Conservation (phyloP, 2,329 filamentous ascomycete species). For the Alternaria sp. region DNA sequence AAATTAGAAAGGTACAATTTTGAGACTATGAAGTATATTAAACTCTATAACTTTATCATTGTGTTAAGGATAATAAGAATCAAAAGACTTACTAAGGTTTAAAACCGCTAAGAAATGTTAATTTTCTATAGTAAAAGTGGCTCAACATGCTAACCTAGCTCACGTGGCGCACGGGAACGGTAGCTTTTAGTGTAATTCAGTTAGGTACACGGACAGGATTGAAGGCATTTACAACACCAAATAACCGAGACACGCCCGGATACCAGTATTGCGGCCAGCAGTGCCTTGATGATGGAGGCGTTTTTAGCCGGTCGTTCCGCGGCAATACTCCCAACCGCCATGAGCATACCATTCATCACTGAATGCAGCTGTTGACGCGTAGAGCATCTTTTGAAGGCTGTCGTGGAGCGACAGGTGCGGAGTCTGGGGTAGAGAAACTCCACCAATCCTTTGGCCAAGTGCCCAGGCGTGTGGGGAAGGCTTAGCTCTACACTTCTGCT, state of each 20-base stretch:
- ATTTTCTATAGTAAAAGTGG: no score
- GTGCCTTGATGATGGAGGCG: neutral
- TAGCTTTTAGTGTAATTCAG: neutral
- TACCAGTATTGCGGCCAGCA: neutral
- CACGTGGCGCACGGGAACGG: no score
- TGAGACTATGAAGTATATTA: no score
- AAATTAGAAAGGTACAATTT: no score
- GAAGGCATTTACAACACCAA: neutral
- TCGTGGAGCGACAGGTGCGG: conserved; percentile 5
- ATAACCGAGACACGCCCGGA: neutral
- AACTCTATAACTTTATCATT: no score
- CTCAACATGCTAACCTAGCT: no score
- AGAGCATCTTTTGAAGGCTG: conserved; percentile 5
- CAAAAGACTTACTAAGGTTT: no score
- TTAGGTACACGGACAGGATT: neutral
- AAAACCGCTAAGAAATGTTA: no score
- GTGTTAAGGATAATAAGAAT: no score
- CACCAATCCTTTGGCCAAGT: conserved; percentile 36
- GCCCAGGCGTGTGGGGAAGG: conserved; percentile 20
- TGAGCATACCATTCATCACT: neutral
- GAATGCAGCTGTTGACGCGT: neutral
- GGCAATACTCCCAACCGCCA: conserved; percentile 3
- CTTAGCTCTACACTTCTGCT: conserved; percentile 21
- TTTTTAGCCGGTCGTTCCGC: conserved; percentile 2
- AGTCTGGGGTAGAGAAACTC: conserved; percentile 27